Evolutionary conservation across 345 rosid species (phyloP).

Genomic region (Citrus cavaleriei): DNA sequence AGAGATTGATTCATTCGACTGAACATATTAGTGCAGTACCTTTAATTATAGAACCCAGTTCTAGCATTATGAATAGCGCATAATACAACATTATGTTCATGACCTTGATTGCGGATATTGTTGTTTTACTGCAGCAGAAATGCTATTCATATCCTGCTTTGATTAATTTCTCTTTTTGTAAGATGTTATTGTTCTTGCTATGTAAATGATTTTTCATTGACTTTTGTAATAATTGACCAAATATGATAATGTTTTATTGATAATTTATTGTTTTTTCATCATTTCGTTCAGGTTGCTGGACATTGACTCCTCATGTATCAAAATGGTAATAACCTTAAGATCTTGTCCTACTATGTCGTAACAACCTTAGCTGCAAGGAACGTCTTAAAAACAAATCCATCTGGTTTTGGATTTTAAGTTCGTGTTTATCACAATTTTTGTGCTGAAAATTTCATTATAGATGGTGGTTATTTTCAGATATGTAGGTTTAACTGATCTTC

Average conservation of each 20-base stretch:
- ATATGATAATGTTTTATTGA: background rate
- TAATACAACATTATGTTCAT: background rate
- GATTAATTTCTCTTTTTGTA: background rate
- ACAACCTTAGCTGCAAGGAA: background rate
- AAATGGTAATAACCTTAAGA: slow-evolving; percentile 45
- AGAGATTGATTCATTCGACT: background rate
- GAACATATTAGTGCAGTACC: background rate
- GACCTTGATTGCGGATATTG: background rate
- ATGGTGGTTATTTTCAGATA: background rate
- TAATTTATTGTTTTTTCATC: slow-evolving; percentile 4
- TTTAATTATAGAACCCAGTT: too few species aligned
- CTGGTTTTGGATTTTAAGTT: background rate
- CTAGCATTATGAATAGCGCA: background rate
- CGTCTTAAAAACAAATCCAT: background rate
- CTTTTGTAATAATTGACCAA: background rate
- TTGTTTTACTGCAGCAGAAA: background rate
- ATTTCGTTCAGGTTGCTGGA: slow-evolving; percentile 64
- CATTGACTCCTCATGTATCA: slow-evolving; percentile 39
- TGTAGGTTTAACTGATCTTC: background rate
- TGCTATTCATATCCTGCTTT: background rate
- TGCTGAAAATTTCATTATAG: background rate
- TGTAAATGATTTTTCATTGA: background rate
- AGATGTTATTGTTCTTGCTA: background rate
- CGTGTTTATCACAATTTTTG: background rate
- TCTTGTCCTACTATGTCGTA: background rate